Base-by-base conservation (phyloP, 768 basidiomycete species). In the Termitomyces titanicus region DNA sequence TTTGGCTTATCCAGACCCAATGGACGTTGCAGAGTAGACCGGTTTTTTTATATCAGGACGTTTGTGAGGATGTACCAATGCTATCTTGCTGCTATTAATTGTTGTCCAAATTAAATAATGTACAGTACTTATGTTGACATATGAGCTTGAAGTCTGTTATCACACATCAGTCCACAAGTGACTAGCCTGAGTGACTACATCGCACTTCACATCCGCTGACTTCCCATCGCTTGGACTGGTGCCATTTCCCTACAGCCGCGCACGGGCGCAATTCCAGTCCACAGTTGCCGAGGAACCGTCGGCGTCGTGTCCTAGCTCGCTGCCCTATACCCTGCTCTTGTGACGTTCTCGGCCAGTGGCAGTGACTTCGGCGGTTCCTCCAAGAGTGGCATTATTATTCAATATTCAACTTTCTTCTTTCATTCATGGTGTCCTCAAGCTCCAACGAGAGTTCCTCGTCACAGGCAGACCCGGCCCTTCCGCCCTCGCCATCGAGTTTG, bases 341-440 rank as follows among this genome's bases (percentile, higher is more conserved):
- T 72, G 63, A 63, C 69, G 60, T 66, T 64, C 65, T 71, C 66
- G 68, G 71, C 72, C 72, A 70, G 72, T 71, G 68, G 65, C 69
- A 68, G 68, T 66, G 74, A 74, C 77, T 62, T 73, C 77, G 79
- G 72, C 79, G 82, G 79, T 80, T 81, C 78, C 76, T 79, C 77
- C 59, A 57, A 56, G 55, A 56, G 55, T 59, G 55, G 57, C 50
- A 57, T 61, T 59, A 31, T 58, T 63, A 27, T 48, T 51, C 38
- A 51, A 17, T 50, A 52, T 55, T 57, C 52, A 54, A 61, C 60
- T 57, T 54, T 54, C 55, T 54, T 60, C 58, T 51, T 63, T 64
- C 59, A 46, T 63, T 66, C 50, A 76, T 76, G 74, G 63, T 59
- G 52, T 68, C 74, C 54, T 65, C 73, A 58, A 65, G 63, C 55